Conservation (phyloP, 2,329 filamentous ascomycete genomes). For the Aspergillus pseudotamarii region DNA sequence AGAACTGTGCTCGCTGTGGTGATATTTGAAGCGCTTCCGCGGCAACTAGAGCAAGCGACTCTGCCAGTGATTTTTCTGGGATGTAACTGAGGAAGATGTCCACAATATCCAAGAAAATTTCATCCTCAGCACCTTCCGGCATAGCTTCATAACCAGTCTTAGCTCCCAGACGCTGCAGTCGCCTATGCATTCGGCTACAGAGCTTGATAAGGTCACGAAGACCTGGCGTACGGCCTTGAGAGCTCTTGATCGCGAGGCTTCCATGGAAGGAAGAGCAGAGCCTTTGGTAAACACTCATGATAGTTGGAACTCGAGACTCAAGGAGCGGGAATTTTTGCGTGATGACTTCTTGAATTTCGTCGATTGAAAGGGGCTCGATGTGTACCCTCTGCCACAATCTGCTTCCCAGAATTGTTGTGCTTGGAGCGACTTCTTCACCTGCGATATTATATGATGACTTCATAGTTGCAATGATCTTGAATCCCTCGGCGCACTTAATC, state of each 20-base stretch:
- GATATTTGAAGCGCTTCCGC: conserved; percentile 87
- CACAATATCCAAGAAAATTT: conserved; percentile 89
- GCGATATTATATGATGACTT: conserved; percentile 68
- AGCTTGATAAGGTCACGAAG: conserved; percentile 87
- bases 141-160: conserved; percentile 71
- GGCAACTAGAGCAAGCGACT: conserved; percentile 62
- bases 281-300: conserved; percentile 60
- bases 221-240: conserved; percentile 60
- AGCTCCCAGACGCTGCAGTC: conserved; percentile 61
- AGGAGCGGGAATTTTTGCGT: conserved; percentile 70
- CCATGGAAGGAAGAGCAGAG: conserved; percentile 43
- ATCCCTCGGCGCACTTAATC: conserved; percentile 79
- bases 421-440: conserved; percentile 72
- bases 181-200: conserved; percentile 73
- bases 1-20: conserved; percentile 76
- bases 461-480: conserved; percentile 89
- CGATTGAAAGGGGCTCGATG: conserved; percentile 65
- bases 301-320: conserved; percentile 55
- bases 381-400: conserved; percentile 83
- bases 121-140: conserved; percentile 71
- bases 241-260: conserved; percentile 40
- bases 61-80: conserved; percentile 64
- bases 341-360: conserved; percentile 77
- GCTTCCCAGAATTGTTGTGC: conserved; percentile 72
- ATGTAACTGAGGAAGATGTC: conserved; percentile 89